These are phyloP conservation scores for Termitomyces sp. DNA, from an alignment of 768 basidiomycete species.

Conservation along the genomic window DNA sequence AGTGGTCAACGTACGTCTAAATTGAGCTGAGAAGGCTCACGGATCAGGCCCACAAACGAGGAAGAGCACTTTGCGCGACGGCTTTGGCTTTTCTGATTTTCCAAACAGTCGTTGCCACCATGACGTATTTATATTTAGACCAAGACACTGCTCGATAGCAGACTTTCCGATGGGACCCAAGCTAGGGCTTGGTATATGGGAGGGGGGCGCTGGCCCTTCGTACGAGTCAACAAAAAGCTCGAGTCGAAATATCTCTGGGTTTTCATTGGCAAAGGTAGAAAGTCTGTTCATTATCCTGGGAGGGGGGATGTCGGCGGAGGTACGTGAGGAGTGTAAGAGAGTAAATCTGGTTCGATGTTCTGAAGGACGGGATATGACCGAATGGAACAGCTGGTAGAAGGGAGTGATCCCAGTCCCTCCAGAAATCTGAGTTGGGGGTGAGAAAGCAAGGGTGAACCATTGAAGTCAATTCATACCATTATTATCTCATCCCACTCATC, in stretches of 20 bases:
- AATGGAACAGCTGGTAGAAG: constrained; percentile 71
- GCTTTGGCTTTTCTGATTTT: constrained; percentile 13
- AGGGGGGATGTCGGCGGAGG: constrained; percentile 65
- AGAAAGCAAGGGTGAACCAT: background rate
- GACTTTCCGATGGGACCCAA: constrained; percentile 51
- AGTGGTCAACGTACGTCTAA: background rate
- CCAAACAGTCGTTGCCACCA: constrained; percentile 33
- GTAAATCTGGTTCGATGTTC: constrained; percentile 51
- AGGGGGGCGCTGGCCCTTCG: constrained; percentile 19
- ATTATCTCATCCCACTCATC: constrained; percentile 71
- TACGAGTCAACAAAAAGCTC: constrained; percentile 59
- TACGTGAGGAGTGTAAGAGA: constrained; percentile 65
- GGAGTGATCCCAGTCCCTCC: constrained; percentile 88
- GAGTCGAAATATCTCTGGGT: constrained; percentile 53
- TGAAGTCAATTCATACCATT: constrained; percentile 43
- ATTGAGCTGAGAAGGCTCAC: constrained; percentile 35
- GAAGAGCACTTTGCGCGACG: constrained; percentile 46
- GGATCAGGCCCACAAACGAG: constrained; percentile 82
- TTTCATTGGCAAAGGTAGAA: constrained; percentile 32
- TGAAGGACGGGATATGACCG: constrained; percentile 33
- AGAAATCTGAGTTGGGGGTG: constrained; percentile 51
- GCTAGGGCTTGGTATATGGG: constrained; percentile 21
- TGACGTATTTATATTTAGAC: constrained; percentile 14
- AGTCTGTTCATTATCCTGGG: constrained; percentile 51
- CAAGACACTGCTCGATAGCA: constrained; percentile 39